phyloP scores from a whole-genome alignment of 192 early-diverging fungal genomes.

The Allomyces macrogynus region DNA sequence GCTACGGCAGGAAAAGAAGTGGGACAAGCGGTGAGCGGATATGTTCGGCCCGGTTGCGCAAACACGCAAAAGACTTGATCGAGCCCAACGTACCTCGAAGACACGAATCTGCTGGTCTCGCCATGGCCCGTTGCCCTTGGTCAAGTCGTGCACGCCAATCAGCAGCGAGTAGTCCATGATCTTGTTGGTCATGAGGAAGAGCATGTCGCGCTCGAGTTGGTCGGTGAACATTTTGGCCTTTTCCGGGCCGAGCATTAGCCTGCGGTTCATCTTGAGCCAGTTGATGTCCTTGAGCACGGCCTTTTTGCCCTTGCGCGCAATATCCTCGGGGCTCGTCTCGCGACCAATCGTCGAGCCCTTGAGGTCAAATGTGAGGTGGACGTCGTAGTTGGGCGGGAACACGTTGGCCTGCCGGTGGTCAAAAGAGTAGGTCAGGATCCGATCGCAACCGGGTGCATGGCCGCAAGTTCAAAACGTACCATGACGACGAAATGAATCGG shows the following conservation, averaged over 20 bases:
- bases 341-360: conserved; percentile 90
- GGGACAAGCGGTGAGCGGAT: too few relatives aligned
- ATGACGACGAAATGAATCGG: too few relatives aligned
- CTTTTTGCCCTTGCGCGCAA: conserved; percentile 45
- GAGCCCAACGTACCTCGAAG: too few relatives aligned
- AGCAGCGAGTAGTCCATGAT: conserved; percentile 99
- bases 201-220: conserved; percentile 39
- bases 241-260: conserved; percentile 58
- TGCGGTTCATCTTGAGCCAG: conserved; percentile 53
- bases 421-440: too few relatives aligned
- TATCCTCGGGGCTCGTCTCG: conserved; percentile 50
- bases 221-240: conserved; percentile 57
- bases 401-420: conserved; percentile 49
- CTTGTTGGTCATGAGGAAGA: conserved; percentile 9
- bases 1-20: too few relatives aligned
- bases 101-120: background rate
- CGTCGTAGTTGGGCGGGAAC: conserved; percentile 82
- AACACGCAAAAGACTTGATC: too few relatives aligned
- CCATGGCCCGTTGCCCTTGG: conserved; percentile 61
- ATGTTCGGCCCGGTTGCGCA: too few relatives aligned
- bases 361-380: conserved; percentile 81
- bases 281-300: conserved; percentile 93
- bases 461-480: too few relatives aligned
- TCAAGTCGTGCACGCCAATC: conserved; percentile 73
- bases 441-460: too few relatives aligned